phyloP scores from a whole-genome alignment of 352 stramenopile genomes.

The Phytophthora tentaculata region DNA sequence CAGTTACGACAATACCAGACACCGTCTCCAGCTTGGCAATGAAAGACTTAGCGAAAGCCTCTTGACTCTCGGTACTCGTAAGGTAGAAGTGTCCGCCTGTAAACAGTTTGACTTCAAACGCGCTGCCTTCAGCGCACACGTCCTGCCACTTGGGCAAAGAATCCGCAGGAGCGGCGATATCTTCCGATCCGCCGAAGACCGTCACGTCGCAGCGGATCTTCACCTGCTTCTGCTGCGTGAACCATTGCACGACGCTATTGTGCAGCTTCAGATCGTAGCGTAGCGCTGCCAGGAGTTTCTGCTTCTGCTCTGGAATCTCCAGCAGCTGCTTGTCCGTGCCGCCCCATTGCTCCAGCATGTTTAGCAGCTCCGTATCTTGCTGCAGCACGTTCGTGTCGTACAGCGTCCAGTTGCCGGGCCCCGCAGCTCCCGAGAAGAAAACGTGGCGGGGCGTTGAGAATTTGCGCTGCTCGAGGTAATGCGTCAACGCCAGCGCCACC shows the following conservation, averaged over 20 bases:
- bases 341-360: slow-evolving; percentile 60
- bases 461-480: slow-evolving; percentile 44
- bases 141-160: slow-evolving; percentile 48
- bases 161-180: slow-evolving; percentile 42
- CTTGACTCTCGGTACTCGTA: slow-evolving; percentile 39
- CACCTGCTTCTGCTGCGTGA: slow-evolving; percentile 28
- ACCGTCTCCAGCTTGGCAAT: slow-evolving; percentile 48
- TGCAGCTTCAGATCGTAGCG: slow-evolving; percentile 60
- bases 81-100: slow-evolving; percentile 72
- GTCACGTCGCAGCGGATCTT: slow-evolving; percentile 46
- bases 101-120: slow-evolving; percentile 56
- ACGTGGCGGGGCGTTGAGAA: slow-evolving; percentile 67
- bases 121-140: slow-evolving; percentile 30
- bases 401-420: slow-evolving; percentile 35
- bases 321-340: slow-evolving; percentile 67
- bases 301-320: slow-evolving; percentile 46
- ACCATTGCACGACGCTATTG: slow-evolving; percentile 55
- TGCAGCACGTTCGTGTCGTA: slow-evolving; percentile 40
- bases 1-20: slow-evolving; percentile 40
- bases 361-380: slow-evolving; percentile 46
- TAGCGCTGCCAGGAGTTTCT: slow-evolving; percentile 42
- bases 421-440: slow-evolving; percentile 60
- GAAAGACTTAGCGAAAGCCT: slow-evolving; percentile 43
- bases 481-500: slow-evolving; percentile 57
- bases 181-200: slow-evolving; percentile 59